These are phyloP conservation scores for Tylopilus sp. DNA, from an alignment of 768 basidiomycete genomes.

Conservation along the genomic window DNA sequence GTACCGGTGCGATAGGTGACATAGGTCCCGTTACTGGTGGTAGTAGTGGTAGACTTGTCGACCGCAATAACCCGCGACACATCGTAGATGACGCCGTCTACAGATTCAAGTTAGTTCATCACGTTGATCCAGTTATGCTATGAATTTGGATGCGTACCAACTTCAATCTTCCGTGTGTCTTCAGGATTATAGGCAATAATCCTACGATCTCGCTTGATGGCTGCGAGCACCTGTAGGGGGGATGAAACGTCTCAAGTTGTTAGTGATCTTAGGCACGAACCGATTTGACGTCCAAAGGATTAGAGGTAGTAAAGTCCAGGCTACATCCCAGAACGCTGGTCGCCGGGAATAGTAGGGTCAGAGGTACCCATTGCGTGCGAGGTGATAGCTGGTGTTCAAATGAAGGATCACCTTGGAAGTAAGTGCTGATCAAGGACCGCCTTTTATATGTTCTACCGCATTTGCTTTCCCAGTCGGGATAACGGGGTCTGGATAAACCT, in stretches of 20 bases:
- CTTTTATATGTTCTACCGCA: no score
- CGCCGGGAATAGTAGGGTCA: neutral
- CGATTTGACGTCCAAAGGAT: constrained; percentile 3
- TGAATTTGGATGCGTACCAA: no score
- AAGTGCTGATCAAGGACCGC: no score
- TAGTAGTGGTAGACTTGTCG: neutral
- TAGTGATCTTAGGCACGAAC: neutral
- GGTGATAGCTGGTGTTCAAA: no score
- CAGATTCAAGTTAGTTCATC: neutral
- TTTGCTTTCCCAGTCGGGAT: no score
- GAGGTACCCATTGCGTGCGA: neutral
- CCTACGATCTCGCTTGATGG: neutral
- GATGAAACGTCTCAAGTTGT: neutral
- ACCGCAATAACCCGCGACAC: constrained; percentile 1
- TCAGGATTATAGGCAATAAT: neutral
- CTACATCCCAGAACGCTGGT: constrained; percentile 2
- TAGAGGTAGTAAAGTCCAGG: constrained; percentile 4
- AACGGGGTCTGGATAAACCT: no score
- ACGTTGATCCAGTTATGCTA: neutral
- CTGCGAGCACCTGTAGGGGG: neutral
- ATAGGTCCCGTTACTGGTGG: constrained; percentile 4
- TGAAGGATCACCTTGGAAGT: no score
- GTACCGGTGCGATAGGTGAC: constrained; percentile 2
- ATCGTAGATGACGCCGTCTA: neutral
- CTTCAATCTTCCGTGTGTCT: neutral